Base-by-base conservation (phyloP, 2,329 filamentous ascomycete species). In the Sordariomycetes sp. region DNA sequence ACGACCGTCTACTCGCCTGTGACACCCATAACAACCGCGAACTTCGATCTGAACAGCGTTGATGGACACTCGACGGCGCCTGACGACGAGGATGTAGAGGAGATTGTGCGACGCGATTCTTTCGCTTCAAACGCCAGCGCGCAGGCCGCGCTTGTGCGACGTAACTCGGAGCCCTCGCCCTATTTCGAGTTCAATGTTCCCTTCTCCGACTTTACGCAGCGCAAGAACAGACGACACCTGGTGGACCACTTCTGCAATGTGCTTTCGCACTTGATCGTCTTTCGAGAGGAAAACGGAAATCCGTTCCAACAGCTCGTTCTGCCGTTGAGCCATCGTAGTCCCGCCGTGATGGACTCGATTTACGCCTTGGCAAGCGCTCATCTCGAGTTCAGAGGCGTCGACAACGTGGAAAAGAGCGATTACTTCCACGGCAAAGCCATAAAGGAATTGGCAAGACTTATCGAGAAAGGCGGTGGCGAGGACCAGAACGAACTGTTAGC, bases 361-460 rank as follows among this genome's bases (percentile, higher is more conserved):
- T 87, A 85, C 38, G 86, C 87, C 1, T 63, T 95, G 7, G 76
- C 86, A 1, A 84, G 82, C 37, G 90, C 87, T 38, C 92, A 94
- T 51, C 63, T 93, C 38, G 82, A 90, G 43, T 86, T 73, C 32
- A 59, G 72, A 18, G 71, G 70, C 3, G 57, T 73, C 6, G 55
- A 66, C 18, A 68, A 66, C 16, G 50, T 57, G 15, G 72, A 79
- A 43, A 70, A 67, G 43, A 75, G 73, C 23, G 53, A 76, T 2
- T 66, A 66, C 39, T 78, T 77, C 40, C 75, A 79, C 41, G 75
- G 70, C 39, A 63, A 65, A 46, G 73, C 75, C 9, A 68, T 79
- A 17, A 68, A 73, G 42, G 72, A 70, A 1, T 53, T 80, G 24
- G 66, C 72, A 2, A 60, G 61, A 33, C 51, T 79, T 33, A 79